These are phyloP conservation scores for Incumbomyces lentus DNA, from an alignment of 2,329 filamentous ascomycete genomes.

Conservation along the genomic window DNA sequence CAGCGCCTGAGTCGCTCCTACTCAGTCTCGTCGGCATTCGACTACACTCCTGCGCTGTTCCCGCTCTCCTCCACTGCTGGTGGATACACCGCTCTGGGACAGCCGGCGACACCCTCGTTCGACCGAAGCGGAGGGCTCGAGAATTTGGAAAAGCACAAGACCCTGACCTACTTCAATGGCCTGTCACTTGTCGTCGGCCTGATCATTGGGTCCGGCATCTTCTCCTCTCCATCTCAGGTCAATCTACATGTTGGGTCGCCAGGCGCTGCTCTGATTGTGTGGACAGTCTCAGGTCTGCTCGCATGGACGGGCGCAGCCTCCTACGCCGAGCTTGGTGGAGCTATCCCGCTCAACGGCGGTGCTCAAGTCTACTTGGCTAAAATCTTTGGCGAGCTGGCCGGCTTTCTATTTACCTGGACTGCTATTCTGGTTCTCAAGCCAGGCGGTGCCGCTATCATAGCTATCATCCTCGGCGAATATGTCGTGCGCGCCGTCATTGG, in stretches of 20 bases:
- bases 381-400: constrained; percentile 86
- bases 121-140: constrained; percentile 53
- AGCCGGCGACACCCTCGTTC: constrained; percentile 47
- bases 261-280: constrained; percentile 81
- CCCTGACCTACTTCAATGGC: constrained; percentile 86
- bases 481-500: constrained; percentile 79
- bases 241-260: constrained; percentile 85
- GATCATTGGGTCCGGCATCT: constrained; percentile 94
- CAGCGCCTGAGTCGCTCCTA: constrained; percentile 56
- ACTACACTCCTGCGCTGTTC: constrained; percentile 88
- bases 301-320: constrained; percentile 94
- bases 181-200: constrained; percentile 81
- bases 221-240: constrained; percentile 87
- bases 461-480: constrained; percentile 98
- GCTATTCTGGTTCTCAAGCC: constrained; percentile 91
- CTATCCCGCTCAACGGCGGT: constrained; percentile 90
- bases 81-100: constrained; percentile 77
- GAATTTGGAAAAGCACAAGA: constrained; percentile 89
- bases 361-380: constrained; percentile 90
- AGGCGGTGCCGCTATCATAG: constrained; percentile 82
- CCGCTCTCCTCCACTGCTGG: constrained; percentile 74
- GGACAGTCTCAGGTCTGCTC: constrained; percentile 79
- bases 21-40: constrained; percentile 86
- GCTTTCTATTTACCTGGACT: constrained; percentile 94
- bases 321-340: constrained; percentile 89